Percentiles rank a stretch among this genome's conserved stretches.
phyloP scores from a whole-genome alignment of 768 basidiomycete genomes.

The Sporobolomyces phaffii region DNA sequence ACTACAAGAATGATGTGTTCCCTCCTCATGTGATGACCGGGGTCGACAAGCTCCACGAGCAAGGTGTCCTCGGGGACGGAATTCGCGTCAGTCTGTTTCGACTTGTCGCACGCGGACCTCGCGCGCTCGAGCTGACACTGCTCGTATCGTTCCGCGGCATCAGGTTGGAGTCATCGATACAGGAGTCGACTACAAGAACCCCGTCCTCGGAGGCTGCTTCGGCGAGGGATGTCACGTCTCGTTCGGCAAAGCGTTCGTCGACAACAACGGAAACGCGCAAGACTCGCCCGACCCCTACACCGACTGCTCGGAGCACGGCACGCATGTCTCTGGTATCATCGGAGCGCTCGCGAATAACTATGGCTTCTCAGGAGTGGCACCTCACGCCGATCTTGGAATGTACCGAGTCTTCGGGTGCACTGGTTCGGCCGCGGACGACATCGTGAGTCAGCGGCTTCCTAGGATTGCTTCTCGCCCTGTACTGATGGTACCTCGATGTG shows the following conservation, averaged over 20 bases:
- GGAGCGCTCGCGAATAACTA: slow-evolving; percentile 6
- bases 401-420: slow-evolving; percentile 57
- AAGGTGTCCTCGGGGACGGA: slow-evolving; percentile 59
- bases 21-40: slow-evolving; percentile 44
- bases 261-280: slow-evolving; percentile 46
- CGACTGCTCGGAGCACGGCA: slow-evolving; percentile 6
- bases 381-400: slow-evolving; percentile 53
- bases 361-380: slow-evolving; percentile 63
- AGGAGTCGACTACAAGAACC: slow-evolving; percentile 46
- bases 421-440: slow-evolving; percentile 49
- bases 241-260: slow-evolving; percentile 47
- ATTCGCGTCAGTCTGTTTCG: slow-evolving; percentile 52
- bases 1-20: slow-evolving; percentile 21
- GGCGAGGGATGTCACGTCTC: slow-evolving; percentile 46
- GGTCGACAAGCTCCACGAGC: slow-evolving; percentile 61
- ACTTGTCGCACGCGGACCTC: too few relatives aligned
- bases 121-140: too few relatives aligned
- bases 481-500: too few relatives aligned
- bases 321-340: slow-evolving; percentile 24
- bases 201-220: slow-evolving; percentile 47
- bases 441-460: too few relatives aligned
- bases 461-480: too few relatives aligned
- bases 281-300: slow-evolving; percentile 50
- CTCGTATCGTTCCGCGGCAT: slow-evolving; percentile 29
- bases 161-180: slow-evolving; percentile 58